These are phyloP conservation scores for Teunomyces stri DNA, from an alignment of 805 yeast species.

Conservation along the genomic window DNA sequence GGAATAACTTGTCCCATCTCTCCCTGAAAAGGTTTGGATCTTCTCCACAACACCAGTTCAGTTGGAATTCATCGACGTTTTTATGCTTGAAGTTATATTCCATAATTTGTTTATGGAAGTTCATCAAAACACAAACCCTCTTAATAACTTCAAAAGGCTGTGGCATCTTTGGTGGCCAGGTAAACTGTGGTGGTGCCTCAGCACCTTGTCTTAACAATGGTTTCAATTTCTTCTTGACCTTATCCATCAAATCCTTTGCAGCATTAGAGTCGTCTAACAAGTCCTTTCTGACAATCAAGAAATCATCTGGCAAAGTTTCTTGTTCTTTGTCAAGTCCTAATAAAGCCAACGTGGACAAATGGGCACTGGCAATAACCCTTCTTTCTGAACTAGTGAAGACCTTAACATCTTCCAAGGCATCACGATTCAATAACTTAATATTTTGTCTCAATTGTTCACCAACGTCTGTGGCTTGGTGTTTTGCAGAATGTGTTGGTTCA, in stretches of 20 bases:
- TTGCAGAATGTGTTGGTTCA: conserved; percentile 97
- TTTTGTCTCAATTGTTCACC: conserved; percentile 97
- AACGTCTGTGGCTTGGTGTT: conserved; percentile 88
- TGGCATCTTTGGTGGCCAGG: conserved; percentile 99
- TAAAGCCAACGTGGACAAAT: conserved; percentile 74
- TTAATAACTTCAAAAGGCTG: conserved; percentile 93
- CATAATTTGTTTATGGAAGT: conserved; percentile 82
- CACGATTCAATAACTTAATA: conserved; percentile 77
- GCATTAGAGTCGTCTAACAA: conserved; percentile 95
- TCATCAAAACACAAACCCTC: conserved; percentile 93
- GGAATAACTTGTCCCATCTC: conserved; percentile 95
- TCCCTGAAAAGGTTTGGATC: conserved; percentile 88
- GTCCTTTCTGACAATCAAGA: conserved; percentile 81
- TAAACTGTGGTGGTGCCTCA: conserved; percentile 94
- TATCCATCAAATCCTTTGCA: conserved; percentile 96
- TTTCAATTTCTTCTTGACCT: conserved; percentile 93
- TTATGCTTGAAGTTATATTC: conserved; percentile 69
- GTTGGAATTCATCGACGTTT: conserved; percentile 67
- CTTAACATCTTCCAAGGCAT: conserved; percentile 78
- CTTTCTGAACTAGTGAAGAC: conserved; percentile 92
- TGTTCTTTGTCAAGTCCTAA: conserved; percentile 59
- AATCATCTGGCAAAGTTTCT: conserved; percentile 63
- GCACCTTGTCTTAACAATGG: conserved; percentile 93
- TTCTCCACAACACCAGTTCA: conserved; percentile 95
- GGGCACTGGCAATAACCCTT: conserved; percentile 91